phyloP scores from a whole-genome alignment of 1,284 basidiomycete species.

The Waitea zeae region DNA sequence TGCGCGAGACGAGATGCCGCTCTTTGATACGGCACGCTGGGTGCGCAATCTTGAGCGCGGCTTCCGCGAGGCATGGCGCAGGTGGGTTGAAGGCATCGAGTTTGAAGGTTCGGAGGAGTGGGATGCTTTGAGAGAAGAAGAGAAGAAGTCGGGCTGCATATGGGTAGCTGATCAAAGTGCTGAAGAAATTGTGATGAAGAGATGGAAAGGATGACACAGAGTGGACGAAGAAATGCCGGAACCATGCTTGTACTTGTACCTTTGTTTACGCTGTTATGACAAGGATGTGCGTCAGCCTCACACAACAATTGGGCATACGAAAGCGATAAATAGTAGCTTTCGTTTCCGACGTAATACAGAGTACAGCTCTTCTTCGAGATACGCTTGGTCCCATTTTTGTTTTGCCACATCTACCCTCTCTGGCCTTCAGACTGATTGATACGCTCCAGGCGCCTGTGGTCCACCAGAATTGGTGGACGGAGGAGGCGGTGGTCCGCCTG shows the following conservation, averaged over 20 bases:
- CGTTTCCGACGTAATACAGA: too few relatives aligned
- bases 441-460: conserved; percentile 23
- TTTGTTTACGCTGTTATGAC: too few relatives aligned
- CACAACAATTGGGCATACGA: too few relatives aligned
- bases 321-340: too few relatives aligned
- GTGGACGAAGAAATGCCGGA: too few relatives aligned
- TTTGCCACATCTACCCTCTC: too few relatives aligned
- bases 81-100: conserved; percentile 37
- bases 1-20: conserved; percentile 24
- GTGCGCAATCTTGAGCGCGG: conserved; percentile 34
- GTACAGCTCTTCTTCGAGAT: too few relatives aligned
- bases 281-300: too few relatives aligned
- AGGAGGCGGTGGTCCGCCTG: conserved; percentile 7
- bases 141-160: conserved; percentile 20
- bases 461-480: conserved; percentile 9
- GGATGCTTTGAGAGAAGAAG: conserved; percentile 15
- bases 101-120: conserved; percentile 20
- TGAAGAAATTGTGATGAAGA: too few relatives aligned
- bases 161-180: conserved; percentile 18
- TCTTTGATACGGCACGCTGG: conserved; percentile 43
- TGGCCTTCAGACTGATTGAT: conserved; percentile 37
- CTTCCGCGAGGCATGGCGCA: conserved; percentile 29
- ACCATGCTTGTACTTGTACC: too few relatives aligned
- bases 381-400: too few relatives aligned
- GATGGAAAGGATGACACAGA: too few relatives aligned